Base-by-base conservation (phyloP, 768 basidiomycete species). In the Mrakia hoshinonis region DNA sequence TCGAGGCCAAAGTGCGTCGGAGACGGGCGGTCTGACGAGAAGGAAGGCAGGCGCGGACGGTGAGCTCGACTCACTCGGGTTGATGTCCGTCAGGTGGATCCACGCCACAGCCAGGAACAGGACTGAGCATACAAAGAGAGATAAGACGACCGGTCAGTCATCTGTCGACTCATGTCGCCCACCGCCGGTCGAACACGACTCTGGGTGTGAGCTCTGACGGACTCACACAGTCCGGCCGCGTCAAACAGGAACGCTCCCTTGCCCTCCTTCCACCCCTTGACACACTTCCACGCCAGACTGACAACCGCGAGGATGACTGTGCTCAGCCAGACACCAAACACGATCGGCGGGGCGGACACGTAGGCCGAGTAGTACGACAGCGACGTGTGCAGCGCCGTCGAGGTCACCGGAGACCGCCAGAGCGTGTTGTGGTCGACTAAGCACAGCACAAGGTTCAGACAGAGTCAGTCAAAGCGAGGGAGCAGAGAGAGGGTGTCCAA, bases 401-500 rank as follows among this genome's bases (percentile, higher is more conserved):
- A 43, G 9, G 80, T 79, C 11, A 78, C 68, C 3, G 79, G 79
- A 7, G 77, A 75, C 5, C 75, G 69, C 79, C 79, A 80, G 38
- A 80, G 76, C 22, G 77, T 75, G 69, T 80, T 78, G 70, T 80
- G 79, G 54, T 80, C 79, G 11, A 77, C 79, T 63, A 13, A 4
- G 47, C 11, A 78, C 22, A n/a, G 24, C 4, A 31, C 4, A 15
- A 26, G 26, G 15, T 5, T 26, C 20, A 9, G 34, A 4, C 24
- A 29, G 55, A 9, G 34, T 29, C 24, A 29, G 55, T 58, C 4
- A 36, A 58, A 24, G 12, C 22, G 38, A 46, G 62, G 15, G 38
- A n/a, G 18, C 22, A 64, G 43, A 1, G n/a, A 46, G 47, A 38
- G 38, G 73, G 51, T 88, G 84, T 75, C 93, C 80, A 89, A 90